Base-by-base conservation (phyloP, 352 stramenopile species). In the Globisporangium mamillatum region DNA sequence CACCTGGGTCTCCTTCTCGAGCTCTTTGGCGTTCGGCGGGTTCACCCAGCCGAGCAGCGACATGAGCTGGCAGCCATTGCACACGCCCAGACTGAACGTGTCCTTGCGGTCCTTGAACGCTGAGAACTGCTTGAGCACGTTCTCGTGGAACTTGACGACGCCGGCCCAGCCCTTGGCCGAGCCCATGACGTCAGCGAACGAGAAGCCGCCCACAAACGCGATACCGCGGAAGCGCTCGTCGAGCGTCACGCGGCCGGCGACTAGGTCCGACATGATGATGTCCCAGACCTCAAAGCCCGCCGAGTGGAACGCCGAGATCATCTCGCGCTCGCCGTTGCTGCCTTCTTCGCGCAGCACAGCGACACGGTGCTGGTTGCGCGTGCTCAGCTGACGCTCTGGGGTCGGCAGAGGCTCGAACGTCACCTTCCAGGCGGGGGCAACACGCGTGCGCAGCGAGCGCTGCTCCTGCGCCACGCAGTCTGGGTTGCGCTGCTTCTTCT, bases 21-120 rank as follows among this genome's bases (percentile, higher is more conserved):
- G 44, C 41, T 75, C 67, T 56, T 76, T 75, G 10, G 83, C 75
- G 55, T 92, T 79, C 25, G 84, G 78, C 22, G 75, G 76, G 61
- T 91, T 83, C 50, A 99, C 92, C 96, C 97, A 99, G 50, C 98
- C 98, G 20, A 99, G 90, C 38, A 99, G 80, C 44, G 97, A 97
- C 96, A 99, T 99, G 48, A 99, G 94, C 84, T 99, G 98, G 80
- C 98, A 99, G 48, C 98, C 98, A 77, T 99, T 99, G 82, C 98
- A 99, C 0, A 99, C 92, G 62, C 98, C 98, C 20, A 99, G 92
- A 78, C 91, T 98, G 83, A 99, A 99, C 22, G 97, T 99, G 82
- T 99, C 95, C 32, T 89, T 73, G 65, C 97, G 93, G 18, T 90
- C 89, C 57, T 93, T 91, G 85, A 99, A 99, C 5, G 87, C 86